phyloP scores from a whole-genome alignment of 2,329 filamentous ascomycete genomes.

The Hypoxylon sp. region DNA sequence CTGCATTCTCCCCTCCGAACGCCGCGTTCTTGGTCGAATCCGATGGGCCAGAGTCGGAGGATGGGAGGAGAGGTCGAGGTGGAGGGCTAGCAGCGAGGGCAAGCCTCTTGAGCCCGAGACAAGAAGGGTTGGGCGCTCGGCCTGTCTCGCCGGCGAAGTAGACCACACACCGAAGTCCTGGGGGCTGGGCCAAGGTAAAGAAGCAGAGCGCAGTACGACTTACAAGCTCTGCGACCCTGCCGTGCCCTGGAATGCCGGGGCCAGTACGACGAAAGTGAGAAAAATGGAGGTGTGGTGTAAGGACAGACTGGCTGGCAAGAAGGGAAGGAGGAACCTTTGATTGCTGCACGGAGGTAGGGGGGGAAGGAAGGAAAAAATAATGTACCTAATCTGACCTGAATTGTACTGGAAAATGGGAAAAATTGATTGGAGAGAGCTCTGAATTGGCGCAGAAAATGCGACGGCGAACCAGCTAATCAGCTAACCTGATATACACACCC shows the following conservation, averaged over 20 bases:
- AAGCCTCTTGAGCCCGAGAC: neutral
- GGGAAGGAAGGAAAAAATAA: too few relatives aligned
- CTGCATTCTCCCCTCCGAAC: constrained; percentile 45
- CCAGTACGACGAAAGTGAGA: constrained; percentile 19
- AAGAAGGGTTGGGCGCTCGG: constrained; percentile 2
- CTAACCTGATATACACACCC: too few relatives aligned
- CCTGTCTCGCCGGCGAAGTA: constrained; percentile 6
- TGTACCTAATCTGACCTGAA: constrained; percentile 3
- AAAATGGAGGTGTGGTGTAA: constrained; percentile 13
- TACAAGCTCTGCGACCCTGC: constrained; percentile 5
- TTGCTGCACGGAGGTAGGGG: constrained; percentile 21
- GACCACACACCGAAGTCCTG: constrained; percentile 18
- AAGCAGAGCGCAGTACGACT: constrained; percentile 19
- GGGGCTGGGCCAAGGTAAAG: neutral
- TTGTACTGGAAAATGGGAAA: constrained; percentile 10
- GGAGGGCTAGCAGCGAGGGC: neutral
- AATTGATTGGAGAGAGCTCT: constrained; percentile 23
- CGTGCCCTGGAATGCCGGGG: constrained; percentile 22
- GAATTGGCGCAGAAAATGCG: constrained; percentile 15
- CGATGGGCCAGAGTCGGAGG: constrained; percentile 14
- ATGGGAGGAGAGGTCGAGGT: neutral
- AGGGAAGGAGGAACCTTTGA: constrained; percentile 14
- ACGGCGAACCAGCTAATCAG: constrained; percentile 11
- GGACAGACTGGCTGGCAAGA: neutral
- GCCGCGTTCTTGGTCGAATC: constrained; percentile 9